Base-by-base conservation (phyloP, 2,329 filamentous ascomycete genomes). In the Sodiomyces alkalinus region DNA sequence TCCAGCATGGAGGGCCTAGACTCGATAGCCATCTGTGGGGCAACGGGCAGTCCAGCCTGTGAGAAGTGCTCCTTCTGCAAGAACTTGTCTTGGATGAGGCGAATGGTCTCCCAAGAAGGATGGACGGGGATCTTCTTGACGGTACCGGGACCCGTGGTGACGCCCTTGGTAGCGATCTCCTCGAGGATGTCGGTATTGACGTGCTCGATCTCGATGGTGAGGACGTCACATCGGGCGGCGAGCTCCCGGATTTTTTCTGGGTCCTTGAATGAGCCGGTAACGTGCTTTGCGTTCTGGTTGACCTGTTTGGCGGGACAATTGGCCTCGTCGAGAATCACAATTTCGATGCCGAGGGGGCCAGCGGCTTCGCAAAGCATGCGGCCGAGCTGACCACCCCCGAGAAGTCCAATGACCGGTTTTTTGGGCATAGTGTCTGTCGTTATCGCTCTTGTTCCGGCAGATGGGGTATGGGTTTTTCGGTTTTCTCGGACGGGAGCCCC, bases 191-290 rank as follows among this genome's bases (percentile, higher is more conserved):
- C 64, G n/a, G 83, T 90, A 51, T 94, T 74, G 33, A 94, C 79
- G 54, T 94, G 87, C 60, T 96, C 87, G 38, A 93, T 94, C 54
- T 96, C 87, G 10, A 92, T 81, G 1, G 85, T 94, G 35, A 94
- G 61, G 11, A 92, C 71, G 48, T 92, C 81, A 42, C 75, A 83
- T 19, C 63, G 56, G 21, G 67, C 56, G 3, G 87, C 85, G n/a
- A 96, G 63, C 49, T 82, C 65, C 23, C 74, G 71, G 39, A 96
- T 85, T 39, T 80, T 77, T 19, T 70, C 68, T 0, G 76, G 61
- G 40, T 93, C 79, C 48, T 83, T 86, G 65, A 93, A 94, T 0
- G 85, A 92, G 33, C 86, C 87, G 12, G 74, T 68, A 33, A 93
- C 70, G 48, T 94, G 83, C 38, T 65, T 62, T 39, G 64, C 56